These are phyloP conservation scores for Calendula officinalis DNA, from an alignment of 129 eudicot genomes.

Conservation along the genomic window DNA sequence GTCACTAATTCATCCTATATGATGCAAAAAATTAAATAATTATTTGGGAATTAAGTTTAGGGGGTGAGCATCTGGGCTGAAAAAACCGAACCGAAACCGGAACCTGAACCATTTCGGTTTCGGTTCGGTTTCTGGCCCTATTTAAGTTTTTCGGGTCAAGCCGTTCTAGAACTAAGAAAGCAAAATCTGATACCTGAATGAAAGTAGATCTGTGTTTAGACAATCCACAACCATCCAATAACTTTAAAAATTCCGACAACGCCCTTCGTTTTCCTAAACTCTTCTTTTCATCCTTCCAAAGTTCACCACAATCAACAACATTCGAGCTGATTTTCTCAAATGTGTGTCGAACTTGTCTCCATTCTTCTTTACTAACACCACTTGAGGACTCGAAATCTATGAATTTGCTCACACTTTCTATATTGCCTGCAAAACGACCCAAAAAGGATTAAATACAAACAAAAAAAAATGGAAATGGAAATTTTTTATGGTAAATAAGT, in stretches of 20 bases:
- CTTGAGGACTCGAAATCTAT: conserved; percentile 36
- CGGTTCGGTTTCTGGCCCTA: too few relatives aligned
- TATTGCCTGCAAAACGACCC: conserved; percentile 34
- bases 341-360: conserved; percentile 46
- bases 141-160: too few relatives aligned
- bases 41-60: neutral
- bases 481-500: neutral
- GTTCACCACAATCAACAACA: conserved; percentile 43
- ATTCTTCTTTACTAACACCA: conserved; percentile 42
- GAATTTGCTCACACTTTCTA: conserved; percentile 26
- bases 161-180: too few relatives aligned
- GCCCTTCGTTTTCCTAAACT: conserved; percentile 61
- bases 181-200: conserved; percentile 44
- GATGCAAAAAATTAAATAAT: conserved; percentile 13
- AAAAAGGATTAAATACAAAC: neutral
- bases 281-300: conserved; percentile 72
- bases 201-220: conserved; percentile 54
- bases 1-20: conserved; percentile 42
- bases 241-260: conserved; percentile 60
- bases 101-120: too few relatives aligned
- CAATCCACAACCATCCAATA: conserved; percentile 61
- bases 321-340: conserved; percentile 42
- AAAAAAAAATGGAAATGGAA: neutral
- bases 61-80: too few relatives aligned
- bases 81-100: too few relatives aligned